phyloP scores from a whole-genome alignment of 2,329 filamentous ascomycete genomes.

The Monilinia fructigena region DNA sequence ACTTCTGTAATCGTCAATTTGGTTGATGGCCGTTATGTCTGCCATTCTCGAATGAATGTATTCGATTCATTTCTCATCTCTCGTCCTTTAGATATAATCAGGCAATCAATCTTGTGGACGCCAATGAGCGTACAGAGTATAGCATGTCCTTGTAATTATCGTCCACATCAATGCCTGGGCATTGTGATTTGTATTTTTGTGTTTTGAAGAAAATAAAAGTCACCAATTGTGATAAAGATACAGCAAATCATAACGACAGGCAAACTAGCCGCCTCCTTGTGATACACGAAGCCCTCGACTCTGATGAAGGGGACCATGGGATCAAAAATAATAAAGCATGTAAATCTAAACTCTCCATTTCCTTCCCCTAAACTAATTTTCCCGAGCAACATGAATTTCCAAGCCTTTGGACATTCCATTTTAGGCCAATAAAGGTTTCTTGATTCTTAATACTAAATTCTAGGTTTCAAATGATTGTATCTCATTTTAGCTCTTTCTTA shows the following conservation, averaged over 20 bases:
- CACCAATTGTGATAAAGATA: not conserved
- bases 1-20: not conserved
- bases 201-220: not conserved
- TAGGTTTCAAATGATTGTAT: not conserved
- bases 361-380: not conserved
- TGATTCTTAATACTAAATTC: not conserved
- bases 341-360: not conserved
- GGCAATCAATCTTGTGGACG: no score
- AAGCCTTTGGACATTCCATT: not conserved
- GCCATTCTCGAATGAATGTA: no score
- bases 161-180: not conserved
- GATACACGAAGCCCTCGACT: not conserved
- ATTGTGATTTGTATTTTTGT: not conserved
- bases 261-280: not conserved
- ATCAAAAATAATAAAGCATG: not conserved
- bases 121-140: not conserved
- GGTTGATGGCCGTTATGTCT: no score
- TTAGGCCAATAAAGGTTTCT: not conserved
- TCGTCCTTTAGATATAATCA: no score
- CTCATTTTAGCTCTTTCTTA: slow-evolving; percentile 4
- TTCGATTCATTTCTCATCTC: no score
- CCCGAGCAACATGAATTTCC: no score
- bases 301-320: not conserved
- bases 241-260: not conserved
- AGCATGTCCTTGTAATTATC: not conserved